Base-by-base conservation (phyloP, 768 basidiomycete species). In the Lactifluus subvellereus region DNA sequence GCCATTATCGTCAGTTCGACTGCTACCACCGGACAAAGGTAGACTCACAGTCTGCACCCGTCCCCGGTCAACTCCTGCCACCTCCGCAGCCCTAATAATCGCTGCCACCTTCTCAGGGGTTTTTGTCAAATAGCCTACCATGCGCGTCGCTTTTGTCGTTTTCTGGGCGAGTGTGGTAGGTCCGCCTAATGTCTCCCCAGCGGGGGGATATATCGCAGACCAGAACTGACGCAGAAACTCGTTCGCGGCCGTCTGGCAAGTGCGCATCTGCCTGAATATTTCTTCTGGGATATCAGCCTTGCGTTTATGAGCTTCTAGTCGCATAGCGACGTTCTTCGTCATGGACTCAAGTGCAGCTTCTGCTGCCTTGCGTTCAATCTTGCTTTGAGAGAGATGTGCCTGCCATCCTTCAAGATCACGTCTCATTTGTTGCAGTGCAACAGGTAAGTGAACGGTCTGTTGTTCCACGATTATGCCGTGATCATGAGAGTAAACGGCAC, bases 211-310 rank as follows among this genome's bases (percentile, higher is more conserved):
- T 54, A 90, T 82, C 2, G 93, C 83, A 2, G 87, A 82, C 94
- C 95, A 98, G 72, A 94, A 98, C 72, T 98, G 97, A 33, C 96
- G 86, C 14, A 99, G 79, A 72, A 98, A 97, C 72, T 99, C 97
- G 70, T 93, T 94, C 11, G 95, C 88, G 3, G 95, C 89, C 1
- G 92, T 92, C 71, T 97, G 94, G 70, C 91, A 93, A 0, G 89
- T 89, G 18, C 84, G 85, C 83, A 98, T 88, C 75, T 94, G 87
- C 59, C 84, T 80, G 69, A 91, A 85, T 43, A 96, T 77, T 2
- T 79, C 80, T 54, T 89, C 84, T 1, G 94, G 91, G 38, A 99
- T 85, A 45, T 90, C 87, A 64, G 83, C 93, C 73, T 86, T 89
- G 64, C 77, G 80, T 7, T 81, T 79, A 69, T 80, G 83, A 54